A percentile compares a stretch with the other conserved stretches of the same genome.
Evolutionary conservation across 2,329 filamentous ascomycete genomes (phyloP).

Genomic region (Aspergillus niger): DNA sequence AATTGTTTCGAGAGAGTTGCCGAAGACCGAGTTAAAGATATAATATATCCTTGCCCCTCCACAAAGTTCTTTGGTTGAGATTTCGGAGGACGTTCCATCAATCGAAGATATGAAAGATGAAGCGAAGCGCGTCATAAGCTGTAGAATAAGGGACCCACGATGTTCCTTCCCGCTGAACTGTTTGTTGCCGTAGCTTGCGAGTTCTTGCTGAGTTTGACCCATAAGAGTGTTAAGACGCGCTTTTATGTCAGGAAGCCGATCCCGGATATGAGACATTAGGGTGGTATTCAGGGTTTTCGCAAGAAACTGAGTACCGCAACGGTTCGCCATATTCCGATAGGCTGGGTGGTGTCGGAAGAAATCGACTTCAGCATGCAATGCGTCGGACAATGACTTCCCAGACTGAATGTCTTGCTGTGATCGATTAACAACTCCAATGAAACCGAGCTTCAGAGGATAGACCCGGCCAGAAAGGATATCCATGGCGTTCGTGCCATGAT

Average conservation of each 20-base stretch:
- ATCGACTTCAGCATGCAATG: slow-evolving; percentile 82
- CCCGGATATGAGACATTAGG: slow-evolving; percentile 93
- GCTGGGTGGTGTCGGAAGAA: slow-evolving; percentile 98
- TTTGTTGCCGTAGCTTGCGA: slow-evolving; percentile 96
- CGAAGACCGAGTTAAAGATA: slow-evolving; percentile 98
- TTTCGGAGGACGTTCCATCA: slow-evolving; percentile 96
- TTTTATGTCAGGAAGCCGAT: slow-evolving; percentile 96
- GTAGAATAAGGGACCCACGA: slow-evolving; percentile 87
- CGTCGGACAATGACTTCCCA: slow-evolving; percentile 91
- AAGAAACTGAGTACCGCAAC: slow-evolving; percentile 91
- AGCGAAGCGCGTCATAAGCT: slow-evolving; percentile 97
- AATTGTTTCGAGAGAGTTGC: slow-evolving; percentile 92
- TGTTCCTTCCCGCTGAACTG: slow-evolving; percentile 98
- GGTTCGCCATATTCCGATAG: slow-evolving; percentile 90
- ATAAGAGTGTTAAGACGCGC: slow-evolving; percentile 95
- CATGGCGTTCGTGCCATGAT: slow-evolving; percentile 95
- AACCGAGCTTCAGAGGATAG: slow-evolving; percentile 94
- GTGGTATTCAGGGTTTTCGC: slow-evolving; percentile 95
- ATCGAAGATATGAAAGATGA: slow-evolving; percentile 98
- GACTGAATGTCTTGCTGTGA: slow-evolving; percentile 98
- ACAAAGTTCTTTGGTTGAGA: slow-evolving; percentile 96
- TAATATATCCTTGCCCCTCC: slow-evolving; percentile 96
- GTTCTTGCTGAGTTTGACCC: slow-evolving; percentile 98
- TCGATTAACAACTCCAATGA: slow-evolving; percentile 96
- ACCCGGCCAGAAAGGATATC: slow-evolving; percentile 97